phyloP scores from a whole-genome alignment of 768 basidiomycete species.

The Xanthoconium stramineum region DNA sequence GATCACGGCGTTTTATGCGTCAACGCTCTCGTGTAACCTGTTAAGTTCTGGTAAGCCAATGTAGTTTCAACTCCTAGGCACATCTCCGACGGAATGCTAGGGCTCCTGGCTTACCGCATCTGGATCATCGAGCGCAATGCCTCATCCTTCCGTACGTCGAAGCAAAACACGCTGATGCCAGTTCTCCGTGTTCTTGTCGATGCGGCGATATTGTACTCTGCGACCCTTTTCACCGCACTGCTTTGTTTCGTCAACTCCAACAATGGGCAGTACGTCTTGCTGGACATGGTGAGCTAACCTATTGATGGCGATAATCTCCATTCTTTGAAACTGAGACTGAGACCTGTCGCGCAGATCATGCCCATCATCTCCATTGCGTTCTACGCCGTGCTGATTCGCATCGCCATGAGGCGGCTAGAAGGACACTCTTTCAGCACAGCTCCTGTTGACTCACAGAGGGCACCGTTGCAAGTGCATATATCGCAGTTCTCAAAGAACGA shows the following conservation, averaged over 20 bases:
- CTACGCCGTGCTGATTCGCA: no score
- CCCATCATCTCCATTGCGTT: no score
- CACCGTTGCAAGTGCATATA: no score
- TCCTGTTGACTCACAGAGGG: no score
- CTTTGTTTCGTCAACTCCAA: neutral
- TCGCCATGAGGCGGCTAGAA: no score
- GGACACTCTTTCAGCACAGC: no score
- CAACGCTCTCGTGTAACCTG: neutral
- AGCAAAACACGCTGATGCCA: neutral
- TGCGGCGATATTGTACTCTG: neutral
- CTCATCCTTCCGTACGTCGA: neutral
- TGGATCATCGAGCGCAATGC: neutral
- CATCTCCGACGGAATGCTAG: neutral
- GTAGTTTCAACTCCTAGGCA: no score
- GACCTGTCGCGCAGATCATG: no score
- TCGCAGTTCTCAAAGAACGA: no score
- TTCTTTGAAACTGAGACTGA: no score
- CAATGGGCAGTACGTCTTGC: neutral
- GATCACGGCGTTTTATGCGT: neutral
- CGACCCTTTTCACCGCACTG: neutral
- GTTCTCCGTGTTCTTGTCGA: neutral
- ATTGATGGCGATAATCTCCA: no score
- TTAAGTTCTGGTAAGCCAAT: neutral
- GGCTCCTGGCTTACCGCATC: neutral
- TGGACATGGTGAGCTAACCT: neutral